Evolutionary conservation across 75 land plant species (phyloP).

Genomic region (Chamaecyparis obtusa): DNA sequence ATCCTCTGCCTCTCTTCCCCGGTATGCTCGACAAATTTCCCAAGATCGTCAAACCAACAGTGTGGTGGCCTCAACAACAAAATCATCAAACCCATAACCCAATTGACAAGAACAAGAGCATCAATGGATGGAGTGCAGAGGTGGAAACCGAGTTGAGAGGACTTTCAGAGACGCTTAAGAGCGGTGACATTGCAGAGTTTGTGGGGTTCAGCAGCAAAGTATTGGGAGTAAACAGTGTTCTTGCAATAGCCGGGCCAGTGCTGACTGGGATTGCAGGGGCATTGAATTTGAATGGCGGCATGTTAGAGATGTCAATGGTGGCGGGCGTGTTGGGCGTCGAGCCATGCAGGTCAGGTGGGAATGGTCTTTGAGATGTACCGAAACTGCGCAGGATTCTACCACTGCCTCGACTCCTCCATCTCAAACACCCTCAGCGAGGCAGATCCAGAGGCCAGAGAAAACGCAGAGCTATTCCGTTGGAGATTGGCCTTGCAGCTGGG

Average conservation of each 20-base stretch:
- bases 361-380: constrained; percentile 71
- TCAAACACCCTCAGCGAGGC: constrained; percentile 23
- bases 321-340: constrained; percentile 40
- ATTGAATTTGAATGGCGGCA: constrained; percentile 10
- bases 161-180: constrained; percentile 15
- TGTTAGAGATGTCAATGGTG: constrained; percentile 5
- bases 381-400: constrained; percentile 51
- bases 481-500: constrained; percentile 49
- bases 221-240: constrained; percentile 31
- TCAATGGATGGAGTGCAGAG: constrained; percentile 35
- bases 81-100: not conserved
- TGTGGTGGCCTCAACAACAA: constrained; percentile 39
- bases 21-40: constrained; percentile 69
- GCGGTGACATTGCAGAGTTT: constrained; percentile 35
- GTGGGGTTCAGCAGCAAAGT: constrained; percentile 23
- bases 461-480: constrained; percentile 38
- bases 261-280: constrained; percentile 35
- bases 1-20: constrained; percentile 60
- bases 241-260: constrained; percentile 43
- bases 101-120: not conserved
- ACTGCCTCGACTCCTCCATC: constrained; percentile 43
- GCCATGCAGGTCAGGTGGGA: constrained; percentile 65
- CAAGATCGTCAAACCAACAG: constrained; percentile 28
- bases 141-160: constrained; percentile 39
- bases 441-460: constrained; percentile 30